These are phyloP conservation scores for Hypoxylon sp. DNA, from an alignment of 2,329 filamentous ascomycete genomes.

Conservation along the genomic window DNA sequence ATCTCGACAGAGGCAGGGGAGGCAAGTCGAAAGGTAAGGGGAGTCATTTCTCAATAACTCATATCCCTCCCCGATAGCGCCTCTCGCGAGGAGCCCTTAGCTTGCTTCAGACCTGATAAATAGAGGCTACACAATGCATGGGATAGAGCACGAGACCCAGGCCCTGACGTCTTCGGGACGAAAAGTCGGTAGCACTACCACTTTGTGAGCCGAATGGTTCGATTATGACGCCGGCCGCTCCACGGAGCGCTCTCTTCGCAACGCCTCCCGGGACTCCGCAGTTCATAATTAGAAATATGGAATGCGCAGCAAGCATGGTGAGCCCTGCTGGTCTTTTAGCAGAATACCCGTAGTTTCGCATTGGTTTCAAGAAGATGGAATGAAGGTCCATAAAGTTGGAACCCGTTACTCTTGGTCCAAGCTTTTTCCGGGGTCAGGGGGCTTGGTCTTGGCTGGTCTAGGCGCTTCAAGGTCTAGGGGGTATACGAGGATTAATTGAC, in stretches of 20 bases:
- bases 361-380: conserved; percentile 48
- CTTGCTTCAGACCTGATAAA: conserved; percentile 6
- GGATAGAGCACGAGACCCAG: conserved; percentile 17
- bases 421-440: conserved; percentile 14
- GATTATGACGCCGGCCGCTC: conserved; percentile 44
- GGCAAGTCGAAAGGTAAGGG: background rate
- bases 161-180: conserved; percentile 20
- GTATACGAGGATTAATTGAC: conserved; percentile 9
- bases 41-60: background rate
- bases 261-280: conserved; percentile 18
- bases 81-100: conserved; percentile 1
- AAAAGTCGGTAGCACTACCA: conserved; percentile 12
- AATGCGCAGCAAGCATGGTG: conserved; percentile 27
- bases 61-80: conserved; percentile 16
- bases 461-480: conserved; percentile 24
- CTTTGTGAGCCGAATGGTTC: conserved; percentile 36
- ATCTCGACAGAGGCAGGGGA: background rate
- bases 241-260: conserved; percentile 22
- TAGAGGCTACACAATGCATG: conserved; percentile 10
- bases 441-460: conserved; percentile 11
- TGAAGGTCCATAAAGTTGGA: conserved; percentile 54
- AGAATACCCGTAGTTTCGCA: conserved; percentile 49
- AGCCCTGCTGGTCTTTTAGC: conserved; percentile 37
- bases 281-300: conserved; percentile 31
- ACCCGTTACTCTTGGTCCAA: conserved; percentile 21